Base-by-base conservation (phyloP, 1,139 yeast genomes). In the Pneumocystis sp. region DNA sequence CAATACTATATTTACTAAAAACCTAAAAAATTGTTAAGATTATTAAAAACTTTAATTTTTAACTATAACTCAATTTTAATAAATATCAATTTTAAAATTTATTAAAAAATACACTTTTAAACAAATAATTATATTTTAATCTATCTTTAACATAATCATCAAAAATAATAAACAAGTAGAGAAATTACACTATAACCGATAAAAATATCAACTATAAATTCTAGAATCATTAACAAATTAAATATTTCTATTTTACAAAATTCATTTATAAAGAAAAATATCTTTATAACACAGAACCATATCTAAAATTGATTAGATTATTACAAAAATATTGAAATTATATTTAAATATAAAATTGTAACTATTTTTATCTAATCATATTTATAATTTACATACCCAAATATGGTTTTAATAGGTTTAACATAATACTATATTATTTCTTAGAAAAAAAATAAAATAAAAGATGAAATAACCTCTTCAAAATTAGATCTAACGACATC, bases 401-500 rank as follows among this genome's bases (percentile, higher is more conserved):
- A 93, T 0, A 96, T 87, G 61, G 89, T 74, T 79, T 90, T 93
- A 73, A 93, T 90, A 10, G 96, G 83, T 75, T 86, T 85, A 66
- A 91, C 85, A 74, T 93, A 93, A 75, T 89, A 50, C 57, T 50
- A 50, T 8, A 50, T 50, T 50, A 10, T 6, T 50, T 40, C 17
- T 50, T 25, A 25, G n/a, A 50, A 50, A 25, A 44, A 12, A 50
- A 15, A 50, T 12, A 25, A 25, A 50, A 8, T 8, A 50, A 25
- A 1, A 19, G 25, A 21, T 25, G 25, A 50, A 50, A 50, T 29
- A 88, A 50, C 39, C 69, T 88, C 90, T 71, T 89, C 90, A 73
- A 95, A 93, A 76, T 93, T 93, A 61, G 80, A 82, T 73, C 85
- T 83, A 60, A 89, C 96, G 66, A 87, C 80, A 66, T 93, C 98